Evolutionary conservation across 495 filamentous ascomycete species (phyloP), one percentile per base, ranked within the genome.

Genomic region (Penicillium simplicissimum): DNA sequence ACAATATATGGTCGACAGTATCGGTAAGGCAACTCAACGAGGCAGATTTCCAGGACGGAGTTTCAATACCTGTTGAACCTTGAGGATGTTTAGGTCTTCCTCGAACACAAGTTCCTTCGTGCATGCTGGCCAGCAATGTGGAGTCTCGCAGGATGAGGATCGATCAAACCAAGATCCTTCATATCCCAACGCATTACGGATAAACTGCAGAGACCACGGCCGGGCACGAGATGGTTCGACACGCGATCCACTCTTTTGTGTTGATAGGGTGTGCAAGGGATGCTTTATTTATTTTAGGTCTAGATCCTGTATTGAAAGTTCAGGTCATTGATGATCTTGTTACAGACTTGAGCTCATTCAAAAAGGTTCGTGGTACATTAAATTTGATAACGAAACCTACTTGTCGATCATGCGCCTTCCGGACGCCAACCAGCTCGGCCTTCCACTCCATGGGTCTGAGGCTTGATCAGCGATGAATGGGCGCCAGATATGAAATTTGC

Each of bases 361-460:
- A 31, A 4, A 53, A 31, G 17, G 51, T 53, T 53, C 51, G 42
- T 45, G 31, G 31, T 10, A 53, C 51, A 35, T 36, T 36, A 38
- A n/a, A 40, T 58, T 59, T 52, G 52, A 59, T 52, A 35, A 59
- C 37, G 23, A 59, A 58, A n/a, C n/a, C n/a, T n/a, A n/a, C 45
- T 31, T 38, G 57, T 59, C 48, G 57, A 59, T 59, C 57, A 52
- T 33, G 47, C 36, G 36, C 35, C 47, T 42, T 25, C 48, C 48
- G 31, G 36, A 21, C 48, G 47, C 14, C 45, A 31, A 19, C 19
- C 34, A 31, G 25, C 19, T 55, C 35, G 53, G 33, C 14, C 21
- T 10, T 21, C 51, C 33, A 11, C 19, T n/a, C 35, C 10, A 25
- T 47, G 43, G 9, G n/a, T 52, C n/a, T 15, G 48, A 15, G 38